Base-by-base conservation (phyloP, 2,329 filamentous ascomycete species). In the Colletotrichum agaves region DNA sequence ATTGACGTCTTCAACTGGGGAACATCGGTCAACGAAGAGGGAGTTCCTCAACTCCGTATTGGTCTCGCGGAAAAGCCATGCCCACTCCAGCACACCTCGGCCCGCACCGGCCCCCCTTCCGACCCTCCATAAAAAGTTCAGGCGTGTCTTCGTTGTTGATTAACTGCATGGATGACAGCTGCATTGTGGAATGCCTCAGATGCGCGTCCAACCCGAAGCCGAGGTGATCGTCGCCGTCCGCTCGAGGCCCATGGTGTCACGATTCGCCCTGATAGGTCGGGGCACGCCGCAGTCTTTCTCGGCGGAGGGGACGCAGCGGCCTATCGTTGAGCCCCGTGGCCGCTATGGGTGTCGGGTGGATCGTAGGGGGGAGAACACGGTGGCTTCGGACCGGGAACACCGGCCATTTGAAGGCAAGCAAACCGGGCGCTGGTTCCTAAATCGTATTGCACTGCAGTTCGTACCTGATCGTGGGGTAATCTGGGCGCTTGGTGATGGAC, bases 61-160 rank as follows among this genome's bases (percentile, higher is more conserved):
- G 21, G 8, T 21, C 53, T 31, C 58, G 60, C 46, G 59, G 37
- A 13, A 8, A n/a, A 50, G 35, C 64, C 64, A 64, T 52, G 44
- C 64, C 64, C 21, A 47, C 60, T 67, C 41, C 21, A 67, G 64
- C 52, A 67, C 39, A 67, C 39, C 46, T 55, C 64, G 60, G 53
- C 64, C 64, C 60, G 60, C 61, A 43, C 21, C 61, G 41, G 44
- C 33, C 27, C 35, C 31, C 35, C 21, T 27, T 52, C 37, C 44
- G 12, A 17, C 35, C 21, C 35, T 52, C 37, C 44, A n/a, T 50
- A 31, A 31, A 31, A 31, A 27, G 52, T 49, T 27, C 37, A 41
- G 21, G 52, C 47, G 47, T n/a, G 11, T 17, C 41, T 39, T 4
- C 23, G 21, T 15, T 33, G 21, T 33, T 41, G 21, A 21, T 43